Conservation (phyloP, 768 basidiomycete species). For the Hygrocybe coccinea region DNA sequence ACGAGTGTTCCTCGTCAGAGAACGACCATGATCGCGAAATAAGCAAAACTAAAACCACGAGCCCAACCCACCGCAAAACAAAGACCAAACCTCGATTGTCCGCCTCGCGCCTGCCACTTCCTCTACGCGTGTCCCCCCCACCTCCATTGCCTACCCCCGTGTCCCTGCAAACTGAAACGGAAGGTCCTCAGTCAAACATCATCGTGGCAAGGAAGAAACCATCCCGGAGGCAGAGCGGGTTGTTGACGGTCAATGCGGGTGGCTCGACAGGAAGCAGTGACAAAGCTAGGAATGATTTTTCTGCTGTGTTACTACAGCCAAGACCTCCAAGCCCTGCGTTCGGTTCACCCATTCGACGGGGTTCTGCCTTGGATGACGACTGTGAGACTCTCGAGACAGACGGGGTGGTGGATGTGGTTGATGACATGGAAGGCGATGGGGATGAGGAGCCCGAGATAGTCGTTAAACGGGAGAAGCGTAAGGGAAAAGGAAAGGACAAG, state of each 20-base stretch:
- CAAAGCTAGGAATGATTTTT: conserved; percentile 14
- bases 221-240: conserved; percentile 47
- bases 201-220: conserved; percentile 36
- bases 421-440: conserved; percentile 27
- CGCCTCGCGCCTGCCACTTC: conserved; percentile 46
- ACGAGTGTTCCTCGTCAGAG: conserved; percentile 49
- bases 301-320: conserved; percentile 39
- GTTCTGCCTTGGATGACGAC: conserved; percentile 54
- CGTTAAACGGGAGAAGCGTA: conserved; percentile 20
- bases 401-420: conserved; percentile 18
- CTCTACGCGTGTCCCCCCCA: conserved; percentile 35
- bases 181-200: conserved; percentile 19
- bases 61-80: conserved; percentile 39
- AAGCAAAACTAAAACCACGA: conserved; percentile 11
- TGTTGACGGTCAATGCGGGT: conserved; percentile 40
- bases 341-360: conserved; percentile 55
- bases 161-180: conserved; percentile 15
- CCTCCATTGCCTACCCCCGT: conserved; percentile 22
- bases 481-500: conserved; percentile 30
- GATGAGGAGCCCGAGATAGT: conserved; percentile 19
- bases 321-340: conserved; percentile 65
- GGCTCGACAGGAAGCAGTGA: neutral
- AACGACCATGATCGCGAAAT: conserved; percentile 39
- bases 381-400: conserved; percentile 39
- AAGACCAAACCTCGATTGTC: conserved; percentile 47